phyloP scores from a whole-genome alignment of 2,329 filamentous ascomycete species.

The Aspergillus ibericus region DNA sequence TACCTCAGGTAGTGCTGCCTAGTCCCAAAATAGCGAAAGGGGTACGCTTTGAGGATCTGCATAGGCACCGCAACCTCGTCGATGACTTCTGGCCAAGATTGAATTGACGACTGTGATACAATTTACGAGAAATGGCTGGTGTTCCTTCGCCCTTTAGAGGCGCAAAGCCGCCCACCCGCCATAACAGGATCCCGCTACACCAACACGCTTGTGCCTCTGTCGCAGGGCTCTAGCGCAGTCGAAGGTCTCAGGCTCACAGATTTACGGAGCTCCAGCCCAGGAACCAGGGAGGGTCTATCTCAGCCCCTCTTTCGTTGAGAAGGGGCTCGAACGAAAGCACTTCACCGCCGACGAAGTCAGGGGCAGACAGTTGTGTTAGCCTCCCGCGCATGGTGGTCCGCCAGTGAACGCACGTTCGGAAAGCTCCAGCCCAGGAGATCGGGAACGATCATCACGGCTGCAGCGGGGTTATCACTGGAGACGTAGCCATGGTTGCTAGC shows the following conservation, averaged over 20 bases:
- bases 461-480: neutral
- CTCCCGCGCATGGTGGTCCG: constrained; percentile 50
- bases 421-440: constrained; percentile 50
- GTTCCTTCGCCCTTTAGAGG: neutral
- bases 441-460: constrained; percentile 27
- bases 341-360: neutral
- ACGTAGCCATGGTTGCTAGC: neutral
- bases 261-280: neutral
- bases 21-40: neutral
- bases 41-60: neutral
- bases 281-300: neutral
- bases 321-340: neutral
- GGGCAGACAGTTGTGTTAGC: constrained; percentile 41
- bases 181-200: neutral
- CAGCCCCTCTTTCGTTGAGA: neutral
- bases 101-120: no score
- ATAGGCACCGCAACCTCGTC: no score
- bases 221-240: neutral
- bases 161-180: neutral
- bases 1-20: neutral
- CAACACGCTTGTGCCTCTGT: neutral
- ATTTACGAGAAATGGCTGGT: no score
- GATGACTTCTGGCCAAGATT: no score
- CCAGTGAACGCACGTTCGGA: constrained; percentile 47
- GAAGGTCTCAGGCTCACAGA: no score